Conservation (phyloP, 805 yeast genomes). For the Clavispora santaluciae region DNA sequence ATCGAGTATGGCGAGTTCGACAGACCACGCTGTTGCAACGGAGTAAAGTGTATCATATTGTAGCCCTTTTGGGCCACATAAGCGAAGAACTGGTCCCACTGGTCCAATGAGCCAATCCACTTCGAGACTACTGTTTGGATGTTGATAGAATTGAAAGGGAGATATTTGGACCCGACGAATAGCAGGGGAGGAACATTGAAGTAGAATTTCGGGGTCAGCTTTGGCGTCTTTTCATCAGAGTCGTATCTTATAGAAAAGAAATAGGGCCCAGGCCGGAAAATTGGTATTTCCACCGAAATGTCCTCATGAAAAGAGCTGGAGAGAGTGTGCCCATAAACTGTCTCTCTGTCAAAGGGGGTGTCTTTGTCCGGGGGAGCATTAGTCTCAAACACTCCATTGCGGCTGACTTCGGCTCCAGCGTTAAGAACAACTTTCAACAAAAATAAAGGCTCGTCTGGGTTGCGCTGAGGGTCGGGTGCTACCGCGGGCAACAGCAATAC, state of each 20-base stretch:
- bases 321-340: conserved; percentile 48
- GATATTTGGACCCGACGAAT: conserved; percentile 45
- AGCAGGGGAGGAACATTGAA: conserved; percentile 81
- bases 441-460: conserved; percentile 40
- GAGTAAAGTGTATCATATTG: conserved; percentile 95
- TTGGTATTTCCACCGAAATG: conserved; percentile 52
- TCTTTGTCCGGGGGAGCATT: conserved; percentile 54
- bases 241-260: conserved; percentile 65
- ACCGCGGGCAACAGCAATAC: conserved; percentile 49
- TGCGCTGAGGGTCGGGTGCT: conserved; percentile 26
- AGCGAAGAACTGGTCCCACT: conserved; percentile 66
- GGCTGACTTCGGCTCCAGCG: conserved; percentile 70
- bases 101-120: conserved; percentile 70
- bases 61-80: conserved; percentile 71
- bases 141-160: conserved; percentile 74
- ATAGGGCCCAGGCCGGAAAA: conserved; percentile 74
- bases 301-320: conserved; percentile 62
- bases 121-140: conserved; percentile 85
- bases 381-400: conserved; percentile 68
- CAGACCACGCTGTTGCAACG: conserved; percentile 82
- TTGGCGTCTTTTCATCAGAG: conserved; percentile 16
- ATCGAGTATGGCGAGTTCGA: conserved; percentile 93
- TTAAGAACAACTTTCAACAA: conserved; percentile 57
- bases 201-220: conserved; percentile 55
- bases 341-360: conserved; percentile 50